phyloP scores from a whole-genome alignment of 768 basidiomycete genomes.

The Suillus placidus region DNA sequence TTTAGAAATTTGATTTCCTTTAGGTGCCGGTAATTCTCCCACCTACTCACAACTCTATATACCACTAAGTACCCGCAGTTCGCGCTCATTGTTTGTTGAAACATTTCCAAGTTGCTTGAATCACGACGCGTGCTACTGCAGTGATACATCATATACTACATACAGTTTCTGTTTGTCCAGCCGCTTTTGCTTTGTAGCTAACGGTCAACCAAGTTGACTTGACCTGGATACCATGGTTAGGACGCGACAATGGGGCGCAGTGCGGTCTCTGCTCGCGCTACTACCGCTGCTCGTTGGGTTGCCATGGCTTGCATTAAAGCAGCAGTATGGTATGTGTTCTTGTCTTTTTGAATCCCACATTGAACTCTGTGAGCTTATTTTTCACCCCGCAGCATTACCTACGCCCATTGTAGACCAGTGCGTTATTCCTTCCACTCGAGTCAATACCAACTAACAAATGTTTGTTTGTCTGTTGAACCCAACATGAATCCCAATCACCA shows the following conservation, averaged over 20 bases:
- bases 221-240: not conserved
- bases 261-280: conserved; percentile 57
- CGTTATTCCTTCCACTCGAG: conserved; percentile 20
- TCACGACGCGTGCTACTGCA: not conserved
- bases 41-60: no score
- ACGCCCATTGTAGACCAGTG: conserved; percentile 56
- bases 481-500: conserved; percentile 11
- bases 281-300: conserved; percentile 55
- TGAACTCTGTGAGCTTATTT: not conserved
- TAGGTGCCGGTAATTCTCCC: no score
- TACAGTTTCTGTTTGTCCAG: not conserved
- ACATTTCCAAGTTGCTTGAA: not conserved
- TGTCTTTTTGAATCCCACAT: not conserved
- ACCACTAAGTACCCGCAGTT: not conserved
- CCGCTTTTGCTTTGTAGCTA: not conserved
- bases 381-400: conserved; percentile 51
- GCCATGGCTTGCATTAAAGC: conserved; percentile 49
- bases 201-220: not conserved
- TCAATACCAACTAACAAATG: not conserved
- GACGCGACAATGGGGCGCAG: conserved; percentile 52
- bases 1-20: no score
- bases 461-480: not conserved
- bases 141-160: not conserved
- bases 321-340: conserved; percentile 48
- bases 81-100: not conserved